A percentile compares a stretch with the other conserved stretches of the same genome.
Evolutionary conservation across 2,329 filamentous ascomycete genomes (phyloP).

Genomic region (Acrocalymma vagum): DNA sequence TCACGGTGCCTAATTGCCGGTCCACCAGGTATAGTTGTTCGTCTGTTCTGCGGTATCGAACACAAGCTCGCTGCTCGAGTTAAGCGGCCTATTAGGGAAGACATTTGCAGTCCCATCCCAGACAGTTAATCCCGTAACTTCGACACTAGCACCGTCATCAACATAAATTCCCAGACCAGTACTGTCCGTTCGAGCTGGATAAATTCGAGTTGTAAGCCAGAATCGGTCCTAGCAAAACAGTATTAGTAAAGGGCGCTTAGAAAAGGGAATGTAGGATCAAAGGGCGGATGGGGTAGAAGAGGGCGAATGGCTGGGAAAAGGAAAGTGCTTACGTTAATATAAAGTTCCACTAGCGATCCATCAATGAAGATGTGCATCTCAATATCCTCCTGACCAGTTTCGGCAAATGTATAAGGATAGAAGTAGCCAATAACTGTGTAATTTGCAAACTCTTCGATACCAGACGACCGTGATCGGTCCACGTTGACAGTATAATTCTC

Average conservation of each 20-base stretch:
- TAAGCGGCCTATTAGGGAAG: constrained; percentile 51
- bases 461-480: constrained; percentile 53
- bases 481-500: constrained; percentile 57
- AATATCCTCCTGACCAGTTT: constrained; percentile 49
- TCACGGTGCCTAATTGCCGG: constrained; percentile 44
- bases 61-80: constrained; percentile 52
- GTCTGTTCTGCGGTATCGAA: constrained; percentile 55
- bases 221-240: constrained; percentile 44
- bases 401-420: constrained; percentile 52
- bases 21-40: constrained; percentile 57
- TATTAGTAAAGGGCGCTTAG: constrained; percentile 14
- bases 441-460: constrained; percentile 52
- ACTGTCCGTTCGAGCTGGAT: constrained; percentile 54
- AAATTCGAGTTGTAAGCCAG: constrained; percentile 54
- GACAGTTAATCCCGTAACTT: constrained; percentile 45
- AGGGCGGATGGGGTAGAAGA: background rate
- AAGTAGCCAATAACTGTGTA: constrained; percentile 57
- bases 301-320: background rate
- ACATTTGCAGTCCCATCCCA: constrained; percentile 51
- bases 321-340: constrained; percentile 54
- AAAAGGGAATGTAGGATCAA: no score
- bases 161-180: constrained; percentile 55
- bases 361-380: constrained; percentile 57
- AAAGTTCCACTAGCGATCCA: constrained; percentile 57
- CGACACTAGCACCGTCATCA: constrained; percentile 44